Percentiles rank a stretch among this genome's conserved stretches.
These are phyloP conservation scores for Apodospora peruviana DNA, from an alignment of 495 filamentous ascomycete species.

Conservation along the genomic window DNA sequence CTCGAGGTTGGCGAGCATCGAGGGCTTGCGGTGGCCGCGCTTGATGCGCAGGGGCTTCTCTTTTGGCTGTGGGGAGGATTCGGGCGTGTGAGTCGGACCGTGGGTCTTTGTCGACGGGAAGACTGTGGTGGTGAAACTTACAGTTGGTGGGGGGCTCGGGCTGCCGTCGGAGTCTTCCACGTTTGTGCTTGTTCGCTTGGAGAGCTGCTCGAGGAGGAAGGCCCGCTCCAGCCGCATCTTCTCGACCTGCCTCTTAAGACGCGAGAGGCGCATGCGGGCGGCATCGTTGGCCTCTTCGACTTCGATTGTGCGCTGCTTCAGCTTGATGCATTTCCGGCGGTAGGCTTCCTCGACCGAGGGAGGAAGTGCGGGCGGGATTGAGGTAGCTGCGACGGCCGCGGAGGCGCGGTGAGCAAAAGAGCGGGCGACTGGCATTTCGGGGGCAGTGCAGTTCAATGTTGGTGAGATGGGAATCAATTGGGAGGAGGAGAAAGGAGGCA, in stretches of 20 bases:
- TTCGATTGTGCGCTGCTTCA: slow-evolving; percentile 84
- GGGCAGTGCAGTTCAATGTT: too few relatives aligned
- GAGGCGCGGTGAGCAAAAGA: not conserved
- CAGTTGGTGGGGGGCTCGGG: slow-evolving; percentile 65
- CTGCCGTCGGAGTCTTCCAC: slow-evolving; percentile 70
- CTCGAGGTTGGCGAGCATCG: slow-evolving; percentile 30
- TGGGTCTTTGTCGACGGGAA: slow-evolving; percentile 10
- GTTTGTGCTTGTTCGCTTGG: slow-evolving; percentile 77
- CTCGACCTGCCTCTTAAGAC: slow-evolving; percentile 73
- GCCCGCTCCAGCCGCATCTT: slow-evolving; percentile 89
- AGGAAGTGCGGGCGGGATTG: slow-evolving; percentile 61
- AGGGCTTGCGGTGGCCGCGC: slow-evolving; percentile 60
- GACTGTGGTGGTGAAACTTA: slow-evolving; percentile 33
- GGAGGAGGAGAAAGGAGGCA: not conserved
- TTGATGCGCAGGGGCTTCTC: slow-evolving; percentile 88
- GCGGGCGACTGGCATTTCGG: not conserved
- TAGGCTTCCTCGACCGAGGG: slow-evolving; percentile 95
- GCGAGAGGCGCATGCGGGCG: slow-evolving; percentile 68
- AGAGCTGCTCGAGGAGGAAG: slow-evolving; percentile 82
- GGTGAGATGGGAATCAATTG: not conserved
- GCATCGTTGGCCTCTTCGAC: slow-evolving; percentile 85
- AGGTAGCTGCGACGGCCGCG: slow-evolving; percentile 29
- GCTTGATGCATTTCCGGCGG: slow-evolving; percentile 91
- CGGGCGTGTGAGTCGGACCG: slow-evolving; percentile 17
- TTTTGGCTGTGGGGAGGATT: slow-evolving; percentile 57